A percentile compares a stretch with the other conserved stretches of the same genome.
Evolutionary conservation across 2,329 filamentous ascomycete genomes (phyloP).

Genomic region (Niveomyces coronatus): DNA sequence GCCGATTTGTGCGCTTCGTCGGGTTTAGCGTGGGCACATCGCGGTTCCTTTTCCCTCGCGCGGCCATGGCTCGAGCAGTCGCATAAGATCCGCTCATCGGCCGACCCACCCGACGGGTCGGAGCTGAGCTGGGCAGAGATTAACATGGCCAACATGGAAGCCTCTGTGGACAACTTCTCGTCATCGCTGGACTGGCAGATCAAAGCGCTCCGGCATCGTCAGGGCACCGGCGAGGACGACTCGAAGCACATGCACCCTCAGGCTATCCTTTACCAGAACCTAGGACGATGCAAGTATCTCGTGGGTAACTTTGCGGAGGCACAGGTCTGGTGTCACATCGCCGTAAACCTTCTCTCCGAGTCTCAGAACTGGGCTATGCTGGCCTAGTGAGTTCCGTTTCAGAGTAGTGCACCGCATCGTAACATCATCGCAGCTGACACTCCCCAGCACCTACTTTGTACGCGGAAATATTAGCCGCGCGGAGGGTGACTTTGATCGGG

Average conservation of each 20-base stretch:
- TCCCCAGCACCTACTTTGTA: neutral
- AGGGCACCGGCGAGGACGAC: neutral
- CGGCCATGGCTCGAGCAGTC: neutral
- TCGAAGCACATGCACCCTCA: neutral
- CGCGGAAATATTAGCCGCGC: neutral
- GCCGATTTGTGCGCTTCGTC: neutral
- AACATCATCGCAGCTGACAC: neutral
- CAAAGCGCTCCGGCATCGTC: neutral
- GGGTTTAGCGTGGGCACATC: neutral
- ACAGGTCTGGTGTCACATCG: neutral
- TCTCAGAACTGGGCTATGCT: slow-evolving; percentile 1
- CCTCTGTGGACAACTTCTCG: neutral
- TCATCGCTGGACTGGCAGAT: neutral
- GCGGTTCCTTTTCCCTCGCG: neutral
- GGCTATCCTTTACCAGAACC: neutral
- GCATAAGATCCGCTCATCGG: neutral
- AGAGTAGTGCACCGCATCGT: neutral
- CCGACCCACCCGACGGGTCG: neutral
- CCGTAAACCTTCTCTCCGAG: neutral
- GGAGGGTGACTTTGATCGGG: neutral
- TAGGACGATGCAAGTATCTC: neutral
- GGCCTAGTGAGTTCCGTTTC: neutral
- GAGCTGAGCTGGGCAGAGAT: neutral
- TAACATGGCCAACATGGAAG: neutral
- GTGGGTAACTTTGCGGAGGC: neutral